Evolutionary conservation across 2,329 filamentous ascomycete genomes (phyloP).

Genomic region (Sporothrix euskadiensis): DNA sequence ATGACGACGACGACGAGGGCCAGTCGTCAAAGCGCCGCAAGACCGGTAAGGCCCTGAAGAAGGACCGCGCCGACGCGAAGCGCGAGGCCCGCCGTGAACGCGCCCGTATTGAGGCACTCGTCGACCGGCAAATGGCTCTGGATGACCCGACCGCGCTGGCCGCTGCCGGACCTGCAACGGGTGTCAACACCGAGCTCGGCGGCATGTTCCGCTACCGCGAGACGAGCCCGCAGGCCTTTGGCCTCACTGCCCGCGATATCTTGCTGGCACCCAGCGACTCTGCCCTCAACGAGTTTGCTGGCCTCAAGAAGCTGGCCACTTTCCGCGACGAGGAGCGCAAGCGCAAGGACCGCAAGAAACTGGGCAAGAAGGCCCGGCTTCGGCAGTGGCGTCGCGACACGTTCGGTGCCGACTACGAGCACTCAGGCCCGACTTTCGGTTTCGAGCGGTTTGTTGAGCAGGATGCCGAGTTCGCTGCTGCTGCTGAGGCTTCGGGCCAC

Average conservation of each 20-base stretch:
- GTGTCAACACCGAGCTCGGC: constrained; percentile 32
- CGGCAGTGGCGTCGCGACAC: constrained; percentile 76
- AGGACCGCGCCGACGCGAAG: constrained; percentile 60
- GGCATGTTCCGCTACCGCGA: constrained; percentile 83
- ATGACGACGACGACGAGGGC: constrained; percentile 38
- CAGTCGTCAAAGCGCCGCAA: constrained; percentile 58
- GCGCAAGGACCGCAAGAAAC: constrained; percentile 78
- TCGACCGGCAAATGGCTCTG: constrained; percentile 78
- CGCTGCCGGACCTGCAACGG: constrained; percentile 9
- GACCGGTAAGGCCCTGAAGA: constrained; percentile 61
- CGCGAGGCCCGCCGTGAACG: constrained; percentile 78
- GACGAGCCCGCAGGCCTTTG: constrained; percentile 86
- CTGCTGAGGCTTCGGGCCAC: constrained; percentile 35
- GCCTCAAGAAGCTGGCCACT: constrained; percentile 89
- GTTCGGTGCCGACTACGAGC: constrained; percentile 61
- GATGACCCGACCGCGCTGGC: constrained; percentile 61
- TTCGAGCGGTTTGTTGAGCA: constrained; percentile 45
- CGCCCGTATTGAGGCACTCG: constrained; percentile 78
- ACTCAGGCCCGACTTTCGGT: constrained; percentile 58
- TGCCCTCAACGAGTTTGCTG: constrained; percentile 84
- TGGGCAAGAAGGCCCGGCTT: constrained; percentile 90
- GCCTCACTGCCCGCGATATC: constrained; percentile 86
- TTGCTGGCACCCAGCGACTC: constrained; percentile 82
- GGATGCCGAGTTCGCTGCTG: constrained; percentile 33
- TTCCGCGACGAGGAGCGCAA: constrained; percentile 91